These are phyloP conservation scores for Malbranchea cinnamomea DNA, from an alignment of 2,329 filamentous ascomycete species.

Conservation along the genomic window DNA sequence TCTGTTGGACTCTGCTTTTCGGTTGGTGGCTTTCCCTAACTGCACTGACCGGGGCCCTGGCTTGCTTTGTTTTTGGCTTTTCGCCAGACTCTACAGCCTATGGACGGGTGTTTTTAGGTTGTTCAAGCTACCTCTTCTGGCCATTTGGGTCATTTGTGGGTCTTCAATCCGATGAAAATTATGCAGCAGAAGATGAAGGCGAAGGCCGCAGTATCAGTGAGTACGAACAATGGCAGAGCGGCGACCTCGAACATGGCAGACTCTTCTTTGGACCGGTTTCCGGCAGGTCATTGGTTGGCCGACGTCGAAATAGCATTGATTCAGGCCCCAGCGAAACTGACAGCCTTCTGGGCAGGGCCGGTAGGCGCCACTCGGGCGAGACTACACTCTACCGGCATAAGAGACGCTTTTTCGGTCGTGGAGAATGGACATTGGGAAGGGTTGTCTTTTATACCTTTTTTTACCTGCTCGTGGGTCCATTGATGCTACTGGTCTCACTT, in stretches of 20 bases:
- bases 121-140: conserved; percentile 80
- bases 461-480: conserved; percentile 78
- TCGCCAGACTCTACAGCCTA: conserved; percentile 72
- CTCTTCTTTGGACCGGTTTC: conserved; percentile 82
- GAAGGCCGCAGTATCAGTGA: conserved; percentile 95
- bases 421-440: conserved; percentile 86
- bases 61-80: conserved; percentile 68
- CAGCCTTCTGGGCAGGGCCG: conserved; percentile 60
- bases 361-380: conserved; percentile 34
- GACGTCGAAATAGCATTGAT: conserved; percentile 76
- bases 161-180: conserved; percentile 83
- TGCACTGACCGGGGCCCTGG: conserved; percentile 55
- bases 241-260: conserved; percentile 86
- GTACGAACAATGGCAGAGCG: conserved; percentile 98
- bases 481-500: conserved; percentile 68
- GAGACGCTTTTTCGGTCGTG: conserved; percentile 80
- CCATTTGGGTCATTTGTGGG: conserved; percentile 95
- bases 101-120: conserved; percentile 66
- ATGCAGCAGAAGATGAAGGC: conserved; percentile 84
- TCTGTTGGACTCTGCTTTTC: conserved; percentile 79
- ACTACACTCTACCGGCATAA: conserved; percentile 42
- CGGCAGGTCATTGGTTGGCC: conserved; percentile 67
- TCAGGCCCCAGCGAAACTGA: conserved; percentile 81
- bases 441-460: conserved; percentile 96
- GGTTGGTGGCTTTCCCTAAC: conserved; percentile 89